A percentile compares a stretch with the other conserved stretches of the same genome.
phyloP scores from a whole-genome alignment of 1,284 basidiomycete species.

The Ustilago xerochloae region DNA sequence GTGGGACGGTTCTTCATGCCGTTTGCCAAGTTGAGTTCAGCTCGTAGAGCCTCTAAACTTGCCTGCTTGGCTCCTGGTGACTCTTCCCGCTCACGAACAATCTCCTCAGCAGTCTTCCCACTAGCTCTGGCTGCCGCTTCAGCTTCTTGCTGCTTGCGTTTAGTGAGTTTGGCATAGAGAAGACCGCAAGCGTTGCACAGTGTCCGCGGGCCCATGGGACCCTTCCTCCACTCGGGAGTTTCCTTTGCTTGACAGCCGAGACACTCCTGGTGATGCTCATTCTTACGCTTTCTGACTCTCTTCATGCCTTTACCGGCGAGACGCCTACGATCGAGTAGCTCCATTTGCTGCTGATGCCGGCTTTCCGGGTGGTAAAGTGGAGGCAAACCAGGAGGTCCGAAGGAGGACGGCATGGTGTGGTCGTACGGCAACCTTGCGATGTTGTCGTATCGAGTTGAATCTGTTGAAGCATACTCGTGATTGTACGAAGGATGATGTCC shows the following conservation, averaged over 20 bases:
- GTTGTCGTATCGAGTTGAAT: neutral
- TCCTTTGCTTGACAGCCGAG: slow-evolving; percentile 52
- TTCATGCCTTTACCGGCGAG: slow-evolving; percentile 51
- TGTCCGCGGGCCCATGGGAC: slow-evolving; percentile 63
- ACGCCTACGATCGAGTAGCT: slow-evolving; percentile 30
- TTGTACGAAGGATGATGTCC: neutral
- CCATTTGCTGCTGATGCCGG: slow-evolving; percentile 38
- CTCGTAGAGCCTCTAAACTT: slow-evolving; percentile 42
- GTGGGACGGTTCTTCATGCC: slow-evolving; percentile 37
- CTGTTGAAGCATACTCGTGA: neutral
- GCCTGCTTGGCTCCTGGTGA: slow-evolving; percentile 49
- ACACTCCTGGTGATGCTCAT: slow-evolving; percentile 51
- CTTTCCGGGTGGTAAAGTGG: slow-evolving; percentile 15
- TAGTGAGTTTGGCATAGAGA: slow-evolving; percentile 61
- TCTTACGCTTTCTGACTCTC: slow-evolving; percentile 47
- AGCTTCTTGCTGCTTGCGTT: slow-evolving; percentile 45
- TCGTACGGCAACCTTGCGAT: slow-evolving; percentile 2
- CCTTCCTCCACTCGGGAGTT: slow-evolving; percentile 67
- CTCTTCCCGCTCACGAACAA: slow-evolving; percentile 39
- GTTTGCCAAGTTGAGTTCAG: slow-evolving; percentile 45
- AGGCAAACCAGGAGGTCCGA: neutral
- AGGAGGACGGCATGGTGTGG: neutral
- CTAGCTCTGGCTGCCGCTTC: slow-evolving; percentile 41
- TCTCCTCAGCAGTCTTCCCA: slow-evolving; percentile 37
- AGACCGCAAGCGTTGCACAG: slow-evolving; percentile 65